Evolutionary conservation across 2,329 filamentous ascomycete genomes (phyloP).

Genomic region (Escovopsis sp.): DNA sequence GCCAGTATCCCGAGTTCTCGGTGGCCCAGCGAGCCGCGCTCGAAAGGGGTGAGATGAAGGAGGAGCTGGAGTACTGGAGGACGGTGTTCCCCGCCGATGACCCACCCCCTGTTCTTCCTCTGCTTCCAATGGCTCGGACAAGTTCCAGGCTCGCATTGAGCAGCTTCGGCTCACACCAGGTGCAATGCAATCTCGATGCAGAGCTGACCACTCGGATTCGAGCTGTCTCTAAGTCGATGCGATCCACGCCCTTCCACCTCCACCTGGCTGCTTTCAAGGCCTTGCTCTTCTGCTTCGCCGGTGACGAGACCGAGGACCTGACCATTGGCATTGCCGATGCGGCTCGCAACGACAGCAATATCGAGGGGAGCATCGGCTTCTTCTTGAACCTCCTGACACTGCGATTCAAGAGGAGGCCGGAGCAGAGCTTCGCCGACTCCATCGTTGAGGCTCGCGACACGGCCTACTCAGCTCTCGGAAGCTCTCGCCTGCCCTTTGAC

Average conservation of each 20-base stretch:
- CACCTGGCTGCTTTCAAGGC: not conserved
- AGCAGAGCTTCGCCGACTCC: slow-evolving; percentile 9
- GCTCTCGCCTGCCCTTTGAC: slow-evolving; percentile 34
- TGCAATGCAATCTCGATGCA: not conserved
- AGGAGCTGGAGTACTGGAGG: not conserved
- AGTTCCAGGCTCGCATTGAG: slow-evolving; percentile 1
- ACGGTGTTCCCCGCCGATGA: not conserved
- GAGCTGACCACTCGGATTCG: not conserved
- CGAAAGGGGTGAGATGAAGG: not conserved
- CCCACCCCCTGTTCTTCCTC: slow-evolving; percentile 10
- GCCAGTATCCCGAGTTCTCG: slow-evolving; percentile 1
- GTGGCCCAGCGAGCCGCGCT: not conserved
- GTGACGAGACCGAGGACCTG: not conserved
- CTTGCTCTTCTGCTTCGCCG: not conserved
- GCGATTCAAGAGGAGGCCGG: slow-evolving; percentile 15
- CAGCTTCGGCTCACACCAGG: not conserved
- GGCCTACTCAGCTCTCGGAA: slow-evolving; percentile 21
- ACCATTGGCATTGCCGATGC: slow-evolving; percentile 29
- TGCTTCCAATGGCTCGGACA: slow-evolving; percentile 10
- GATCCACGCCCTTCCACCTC: slow-evolving; percentile 10
- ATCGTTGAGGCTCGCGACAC: slow-evolving; percentile 9
- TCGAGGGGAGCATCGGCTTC: slow-evolving; percentile 25
- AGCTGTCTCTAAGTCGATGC: not conserved
- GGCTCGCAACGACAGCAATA: slow-evolving; percentile 21
- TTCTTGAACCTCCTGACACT: slow-evolving; percentile 36